Evolutionary conservation across 805 yeast genomes (phyloP).

Genomic region (Clavispora fructus): DNA sequence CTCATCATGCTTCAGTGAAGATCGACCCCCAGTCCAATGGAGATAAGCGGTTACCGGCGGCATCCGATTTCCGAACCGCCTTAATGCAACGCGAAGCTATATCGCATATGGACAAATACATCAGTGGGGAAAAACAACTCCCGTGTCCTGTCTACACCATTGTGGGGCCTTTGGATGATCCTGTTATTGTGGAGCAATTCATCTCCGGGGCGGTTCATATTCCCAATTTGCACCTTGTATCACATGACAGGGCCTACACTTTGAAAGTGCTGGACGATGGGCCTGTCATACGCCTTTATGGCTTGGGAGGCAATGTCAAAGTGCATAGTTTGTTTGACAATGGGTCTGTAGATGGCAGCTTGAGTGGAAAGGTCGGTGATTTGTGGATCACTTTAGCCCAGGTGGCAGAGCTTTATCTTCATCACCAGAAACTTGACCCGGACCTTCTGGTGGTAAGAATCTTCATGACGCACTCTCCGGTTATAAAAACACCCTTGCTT

Average conservation of each 20-base stretch:
- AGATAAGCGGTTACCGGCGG: conserved; percentile 5
- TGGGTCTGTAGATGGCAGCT: conserved; percentile 13
- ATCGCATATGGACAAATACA: conserved; percentile 17
- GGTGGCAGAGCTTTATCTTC: conserved; percentile 52
- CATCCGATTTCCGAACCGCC: background rate
- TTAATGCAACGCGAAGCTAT: background rate
- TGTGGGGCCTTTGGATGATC: conserved; percentile 75
- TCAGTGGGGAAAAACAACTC: conserved; percentile 34
- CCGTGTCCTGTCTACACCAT: conserved; percentile 68
- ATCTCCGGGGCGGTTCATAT: conserved; percentile 47
- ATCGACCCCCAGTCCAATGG: background rate
- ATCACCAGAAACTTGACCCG: conserved; percentile 18
- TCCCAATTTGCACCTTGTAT: conserved; percentile 56
- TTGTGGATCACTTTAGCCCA: conserved; percentile 72
- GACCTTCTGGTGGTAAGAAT: conserved; percentile 45
- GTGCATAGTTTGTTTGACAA: conserved; percentile 61
- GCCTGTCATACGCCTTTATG: conserved; percentile 49
- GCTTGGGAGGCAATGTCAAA: conserved; percentile 68
- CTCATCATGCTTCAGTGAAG: background rate
- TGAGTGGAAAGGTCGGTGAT: conserved; percentile 43
- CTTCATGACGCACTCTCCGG: conserved; percentile 65
- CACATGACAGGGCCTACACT: conserved; percentile 48
- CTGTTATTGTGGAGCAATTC: conserved; percentile 58
- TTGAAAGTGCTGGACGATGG: conserved; percentile 30
- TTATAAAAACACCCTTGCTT: conserved; percentile 62